Percentiles rank a stretch among this genome's conserved stretches.
Conservation (phyloP, 176 grass and related monocot species). For the Paspalum notatum region DNA sequence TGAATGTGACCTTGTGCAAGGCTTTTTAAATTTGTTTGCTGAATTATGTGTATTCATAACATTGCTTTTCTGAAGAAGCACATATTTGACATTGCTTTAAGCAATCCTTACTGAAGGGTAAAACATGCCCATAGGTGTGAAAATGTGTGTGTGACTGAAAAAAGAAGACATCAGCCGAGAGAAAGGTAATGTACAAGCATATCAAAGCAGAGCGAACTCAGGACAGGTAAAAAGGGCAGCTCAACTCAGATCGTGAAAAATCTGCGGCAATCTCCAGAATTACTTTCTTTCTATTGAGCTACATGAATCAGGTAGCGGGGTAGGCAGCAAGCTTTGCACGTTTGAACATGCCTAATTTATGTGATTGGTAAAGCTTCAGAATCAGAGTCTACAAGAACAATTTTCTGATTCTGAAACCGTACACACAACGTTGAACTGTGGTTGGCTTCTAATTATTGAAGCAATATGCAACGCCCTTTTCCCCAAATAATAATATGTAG, state of each 20-base stretch:
- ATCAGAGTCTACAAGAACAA: not conserved
- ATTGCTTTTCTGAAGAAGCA: not conserved
- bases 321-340: not conserved
- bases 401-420: not conserved
- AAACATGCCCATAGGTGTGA: not conserved
- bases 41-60: not conserved
- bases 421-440: not conserved
- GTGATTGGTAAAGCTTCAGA: not conserved
- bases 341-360: not conserved
- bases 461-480: not conserved
- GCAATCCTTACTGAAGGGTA: not conserved
- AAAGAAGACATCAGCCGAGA: not conserved
- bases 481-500: not conserved
- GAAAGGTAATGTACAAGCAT: not conserved
- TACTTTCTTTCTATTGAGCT: not conserved
- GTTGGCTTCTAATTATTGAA: not conserved
- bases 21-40: not conserved
- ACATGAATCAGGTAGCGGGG: not conserved
- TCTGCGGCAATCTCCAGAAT: not conserved
- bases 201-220: not conserved
- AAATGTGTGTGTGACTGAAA: too few species aligned
- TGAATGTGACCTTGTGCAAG: conserved; percentile 26
- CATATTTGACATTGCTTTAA: not conserved
- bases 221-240: not conserved
- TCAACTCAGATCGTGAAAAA: not conserved